Evolutionary conservation across 1,284 basidiomycete species (phyloP).

Genomic region (Volvariella volvacea): DNA sequence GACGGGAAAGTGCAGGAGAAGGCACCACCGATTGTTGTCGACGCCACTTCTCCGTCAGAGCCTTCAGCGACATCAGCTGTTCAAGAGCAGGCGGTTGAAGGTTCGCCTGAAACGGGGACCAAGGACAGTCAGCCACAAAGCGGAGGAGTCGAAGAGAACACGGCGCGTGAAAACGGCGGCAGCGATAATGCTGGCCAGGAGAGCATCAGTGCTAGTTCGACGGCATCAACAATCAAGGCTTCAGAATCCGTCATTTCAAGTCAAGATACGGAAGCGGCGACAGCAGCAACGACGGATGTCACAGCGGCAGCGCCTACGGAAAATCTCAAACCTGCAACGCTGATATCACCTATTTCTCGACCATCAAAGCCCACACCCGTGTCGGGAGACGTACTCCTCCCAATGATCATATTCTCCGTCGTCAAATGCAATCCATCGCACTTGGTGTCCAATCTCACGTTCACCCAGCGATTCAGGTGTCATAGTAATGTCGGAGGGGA

Average conservation of each 20-base stretch:
- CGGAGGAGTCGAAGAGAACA: too few relatives aligned
- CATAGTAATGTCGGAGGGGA: slow-evolving; percentile 63
- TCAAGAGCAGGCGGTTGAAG: too few relatives aligned
- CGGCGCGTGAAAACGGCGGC: too few relatives aligned
- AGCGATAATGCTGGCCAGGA: too few relatives aligned
- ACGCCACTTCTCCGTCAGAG: neutral
- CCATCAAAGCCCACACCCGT: slow-evolving; percentile 33
- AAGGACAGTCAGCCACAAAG: too few relatives aligned
- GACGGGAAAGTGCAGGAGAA: neutral
- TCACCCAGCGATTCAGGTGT: slow-evolving; percentile 79
- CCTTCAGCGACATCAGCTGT: neutral
- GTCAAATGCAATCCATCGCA: slow-evolving; percentile 85
- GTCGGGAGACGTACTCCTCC: slow-evolving; percentile 77
- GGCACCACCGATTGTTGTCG: neutral
- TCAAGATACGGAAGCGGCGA: too few relatives aligned
- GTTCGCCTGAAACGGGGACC: too few relatives aligned
- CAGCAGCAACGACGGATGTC: too few relatives aligned
- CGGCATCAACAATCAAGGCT: too few relatives aligned
- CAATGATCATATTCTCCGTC: slow-evolving; percentile 86
- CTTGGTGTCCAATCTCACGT: slow-evolving; percentile 82
- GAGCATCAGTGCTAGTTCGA: too few relatives aligned
- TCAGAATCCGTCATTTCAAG: neutral
- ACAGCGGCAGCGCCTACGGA: slow-evolving; percentile 3
- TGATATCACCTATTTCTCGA: neutral
- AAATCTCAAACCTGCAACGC: slow-evolving; percentile 3